These are phyloP conservation scores for Saccharomyces paradoxus DNA, from an alignment of 805 yeast genomes.

Conservation along the genomic window DNA sequence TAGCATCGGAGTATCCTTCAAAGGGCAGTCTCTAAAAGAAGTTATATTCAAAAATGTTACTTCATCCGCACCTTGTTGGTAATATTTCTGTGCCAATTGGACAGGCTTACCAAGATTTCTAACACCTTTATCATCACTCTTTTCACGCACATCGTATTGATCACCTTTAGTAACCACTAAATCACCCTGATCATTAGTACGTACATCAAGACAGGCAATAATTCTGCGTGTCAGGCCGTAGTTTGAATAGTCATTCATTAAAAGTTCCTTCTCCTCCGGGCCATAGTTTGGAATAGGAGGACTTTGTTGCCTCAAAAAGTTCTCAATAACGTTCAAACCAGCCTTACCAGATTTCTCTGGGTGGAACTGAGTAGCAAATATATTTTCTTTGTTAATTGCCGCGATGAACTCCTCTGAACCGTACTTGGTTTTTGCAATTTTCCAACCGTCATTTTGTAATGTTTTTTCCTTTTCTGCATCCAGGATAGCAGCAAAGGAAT, in stretches of 20 bases:
- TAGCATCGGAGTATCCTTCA: slow-evolving; percentile 90
- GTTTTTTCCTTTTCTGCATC: slow-evolving; percentile 29
- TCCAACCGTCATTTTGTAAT: slow-evolving; percentile 48
- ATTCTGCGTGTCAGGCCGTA: slow-evolving; percentile 79
- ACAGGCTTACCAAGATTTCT: slow-evolving; percentile 96
- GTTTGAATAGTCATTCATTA: slow-evolving; percentile 35
- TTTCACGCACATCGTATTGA: slow-evolving; percentile 93
- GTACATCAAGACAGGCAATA: slow-evolving; percentile 95
- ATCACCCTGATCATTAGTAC: slow-evolving; percentile 90
- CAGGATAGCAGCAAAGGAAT: slow-evolving; percentile 80
- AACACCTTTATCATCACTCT: slow-evolving; percentile 49
- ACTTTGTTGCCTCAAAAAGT: slow-evolving; percentile 47
- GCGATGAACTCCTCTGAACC: slow-evolving; percentile 78
- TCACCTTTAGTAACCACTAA: slow-evolving; percentile 97
- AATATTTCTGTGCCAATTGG: slow-evolving; percentile 82
- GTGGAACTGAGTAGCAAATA: slow-evolving; percentile 95
- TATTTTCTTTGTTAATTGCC: slow-evolving; percentile 64
- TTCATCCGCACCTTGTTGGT: slow-evolving; percentile 94
- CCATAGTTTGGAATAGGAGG: slow-evolving; percentile 19
- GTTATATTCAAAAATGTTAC: slow-evolving; percentile 92
- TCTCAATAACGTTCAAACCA: slow-evolving; percentile 67
- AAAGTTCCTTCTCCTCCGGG: slow-evolving; percentile 11
- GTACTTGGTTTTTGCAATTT: slow-evolving; percentile 61
- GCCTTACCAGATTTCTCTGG: slow-evolving; percentile 97
- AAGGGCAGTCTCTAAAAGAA: slow-evolving; percentile 89